Evolutionary conservation across 257 asterid genomes (phyloP), one percentile per base, ranked within the genome.

Genomic region (Scutellaria baicalensis): DNA sequence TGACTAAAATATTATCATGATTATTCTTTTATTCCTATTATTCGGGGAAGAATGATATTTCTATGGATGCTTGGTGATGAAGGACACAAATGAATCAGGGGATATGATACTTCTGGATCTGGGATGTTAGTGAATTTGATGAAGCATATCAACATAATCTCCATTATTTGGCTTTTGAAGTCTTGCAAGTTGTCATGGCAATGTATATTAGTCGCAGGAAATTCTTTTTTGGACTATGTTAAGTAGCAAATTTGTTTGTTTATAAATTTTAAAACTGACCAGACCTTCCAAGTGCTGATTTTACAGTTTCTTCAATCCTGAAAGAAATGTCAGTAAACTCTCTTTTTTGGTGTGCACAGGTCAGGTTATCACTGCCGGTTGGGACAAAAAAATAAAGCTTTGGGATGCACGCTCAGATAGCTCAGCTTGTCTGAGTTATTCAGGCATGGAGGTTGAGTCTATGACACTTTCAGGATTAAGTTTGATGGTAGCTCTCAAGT

Each of bases 381-480:
- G 93, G 96, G 99, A 91, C 77, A 86, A 69, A 68, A 94, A 82
- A 76, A 78, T 94, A 12, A 86, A 73, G 74, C 81, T 90, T 62
- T 94, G 97, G 97, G 99, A 94, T 84, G 76, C 84, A 31, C 90
- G 95, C 38, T 72, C 85, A 56, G 50, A 75, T 38, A 64, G 59
- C 66, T 68, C 89, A 54, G 82, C 82, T 75, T 79, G 84, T 79
- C 76, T 86, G 85, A 78, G 75, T 70, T 78, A 77, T 69, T 50
- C 75, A 40, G 75, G 60, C 33, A 63, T 68, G 74, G 93, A 79
- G 74, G 95, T 81, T 52, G 95, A 86, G 77, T 89, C 97, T 35
- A 75, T 94, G 78, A 78, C 97, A 40, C 84, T 91, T 39, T 80
- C 84, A 39, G 95, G 87, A 14, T 81, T 77, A 60, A 80, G 51